Evolutionary conservation across 2,329 filamentous ascomycete species (phyloP), one percentile per base, ranked within the genome.

Genomic region (Trichoderma simmonsii): DNA sequence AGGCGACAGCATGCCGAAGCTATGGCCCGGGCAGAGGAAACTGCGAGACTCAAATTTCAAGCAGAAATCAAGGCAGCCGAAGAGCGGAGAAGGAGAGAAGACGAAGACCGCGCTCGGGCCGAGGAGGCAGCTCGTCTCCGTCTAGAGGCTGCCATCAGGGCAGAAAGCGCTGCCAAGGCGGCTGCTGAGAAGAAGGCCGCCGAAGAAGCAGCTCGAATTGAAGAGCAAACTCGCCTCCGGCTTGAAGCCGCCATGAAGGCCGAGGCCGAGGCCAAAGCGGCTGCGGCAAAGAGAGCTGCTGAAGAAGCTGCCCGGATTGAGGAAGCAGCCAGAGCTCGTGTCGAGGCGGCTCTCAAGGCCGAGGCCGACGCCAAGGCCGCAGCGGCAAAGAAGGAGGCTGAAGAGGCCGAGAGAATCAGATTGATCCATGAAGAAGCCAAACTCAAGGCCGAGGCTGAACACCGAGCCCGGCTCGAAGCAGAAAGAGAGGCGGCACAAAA

Each of bases 91-190:
- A 80, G 80, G 72, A 78, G 79, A 30, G 83, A 84, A 18, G 82
- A 82, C 8, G 82, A 84, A 48, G 82, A 79, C 7, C 76, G 78
- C 15, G 74, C 74, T 18, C 76, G 83, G 2, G 87, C 86, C 11
- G 86, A 89, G 73, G 84, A 86, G 28, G 84, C 85, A 54, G 84
- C 85, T 18, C 77, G 78, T 36, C 77, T 78, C 36, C 82, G 81
- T 39, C 75, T 86, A 34, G 83, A 85, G 63, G 81, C 81, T 21
- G 83, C 82, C 12, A 77, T 85, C 39, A 83, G 78, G 75, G 81
- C 82, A 0, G 84, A 83, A 15, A 78, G 79, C n/a, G 78, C 78
- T 51, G 81, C 80, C 39, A 86, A 80, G 74, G 78, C 76, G 11
- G 79, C 85, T 64, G 85, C 85, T n/a, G 83, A 78, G 14, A 75